phyloP scores from a whole-genome alignment of 371 early-diverging fungal species.

The Dinochytrium kinnereticum region DNA sequence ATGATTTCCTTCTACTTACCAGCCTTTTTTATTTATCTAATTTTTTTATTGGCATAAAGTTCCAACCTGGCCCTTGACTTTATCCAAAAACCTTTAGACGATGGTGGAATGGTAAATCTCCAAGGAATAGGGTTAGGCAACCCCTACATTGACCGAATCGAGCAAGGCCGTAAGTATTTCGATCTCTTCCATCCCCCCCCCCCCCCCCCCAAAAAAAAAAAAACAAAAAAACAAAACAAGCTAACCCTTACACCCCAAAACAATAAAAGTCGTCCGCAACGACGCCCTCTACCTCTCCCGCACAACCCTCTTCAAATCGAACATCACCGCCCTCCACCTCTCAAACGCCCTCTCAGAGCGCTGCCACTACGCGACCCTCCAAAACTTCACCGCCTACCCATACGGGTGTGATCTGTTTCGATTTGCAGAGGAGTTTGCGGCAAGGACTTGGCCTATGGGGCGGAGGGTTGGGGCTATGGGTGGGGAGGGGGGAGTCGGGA shows the following conservation, averaged over 20 bases:
- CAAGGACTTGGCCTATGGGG: background rate
- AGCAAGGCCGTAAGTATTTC: constrained; percentile 7
- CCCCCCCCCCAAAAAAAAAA: too few relatives aligned
- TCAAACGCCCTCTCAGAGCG: background rate
- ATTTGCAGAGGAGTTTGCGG: constrained; percentile 1
- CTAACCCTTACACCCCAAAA: too few relatives aligned
- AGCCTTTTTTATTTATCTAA: background rate
- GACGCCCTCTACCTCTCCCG: background rate
- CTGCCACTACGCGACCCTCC: background rate
- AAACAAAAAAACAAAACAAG: too few relatives aligned
- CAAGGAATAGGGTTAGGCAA: background rate
- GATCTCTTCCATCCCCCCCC: background rate
- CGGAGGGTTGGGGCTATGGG: background rate
- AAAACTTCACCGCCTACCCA: background rate
- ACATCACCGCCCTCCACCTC: background rate
- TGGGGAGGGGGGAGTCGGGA: background rate
- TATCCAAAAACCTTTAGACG: background rate
- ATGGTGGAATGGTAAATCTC: background rate
- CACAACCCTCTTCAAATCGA: background rate
- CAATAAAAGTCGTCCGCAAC: constrained; percentile 6
- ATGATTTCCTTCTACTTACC: too few relatives aligned
- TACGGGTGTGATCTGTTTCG: background rate
- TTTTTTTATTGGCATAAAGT: background rate
- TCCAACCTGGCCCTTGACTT: background rate
- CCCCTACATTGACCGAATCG: constrained; percentile 11